Conservation (phyloP, 202 grass and related monocot species). For the Elaeis oleifera region DNA sequence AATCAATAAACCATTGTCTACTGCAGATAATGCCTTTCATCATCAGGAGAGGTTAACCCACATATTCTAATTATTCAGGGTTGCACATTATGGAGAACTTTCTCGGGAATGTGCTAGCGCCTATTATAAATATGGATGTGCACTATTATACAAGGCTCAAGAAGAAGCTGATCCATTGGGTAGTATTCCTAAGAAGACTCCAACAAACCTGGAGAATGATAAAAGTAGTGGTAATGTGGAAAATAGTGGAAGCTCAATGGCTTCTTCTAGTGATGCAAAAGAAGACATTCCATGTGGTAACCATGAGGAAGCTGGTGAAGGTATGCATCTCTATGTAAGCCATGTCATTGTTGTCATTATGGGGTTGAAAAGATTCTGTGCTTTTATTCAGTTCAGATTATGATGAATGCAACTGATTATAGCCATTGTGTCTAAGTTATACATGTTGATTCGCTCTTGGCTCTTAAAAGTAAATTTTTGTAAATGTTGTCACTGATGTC, state of each 20-base stretch:
- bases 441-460: too few species aligned
- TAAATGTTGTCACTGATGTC: too few species aligned
- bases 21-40: too few species aligned
- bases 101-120: slow-evolving; percentile 74
- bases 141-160: slow-evolving; percentile 78
- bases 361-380: too few species aligned
- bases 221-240: slow-evolving; percentile 35
- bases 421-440: too few species aligned
- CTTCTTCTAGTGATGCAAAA: slow-evolving; percentile 27
- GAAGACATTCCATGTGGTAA: slow-evolving; percentile 26
- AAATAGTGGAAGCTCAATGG: slow-evolving; percentile 53
- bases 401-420: too few species aligned
- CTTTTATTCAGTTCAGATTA: too few species aligned
- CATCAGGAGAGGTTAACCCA: background rate
- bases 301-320: slow-evolving; percentile 35
- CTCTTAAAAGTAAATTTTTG: too few species aligned
- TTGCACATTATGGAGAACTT: slow-evolving; percentile 59
- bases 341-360: too few species aligned
- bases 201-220: slow-evolving; percentile 37
- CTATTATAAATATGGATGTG: slow-evolving; percentile 85
- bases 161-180: slow-evolving; percentile 79
- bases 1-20: too few species aligned
- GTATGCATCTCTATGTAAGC: slow-evolving; percentile 16
- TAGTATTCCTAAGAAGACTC: slow-evolving; percentile 51
- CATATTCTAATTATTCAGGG: slow-evolving; percentile 28